phyloP scores from a whole-genome alignment of 2,329 filamentous ascomycete species.

The Rosellinia necatrix region DNA sequence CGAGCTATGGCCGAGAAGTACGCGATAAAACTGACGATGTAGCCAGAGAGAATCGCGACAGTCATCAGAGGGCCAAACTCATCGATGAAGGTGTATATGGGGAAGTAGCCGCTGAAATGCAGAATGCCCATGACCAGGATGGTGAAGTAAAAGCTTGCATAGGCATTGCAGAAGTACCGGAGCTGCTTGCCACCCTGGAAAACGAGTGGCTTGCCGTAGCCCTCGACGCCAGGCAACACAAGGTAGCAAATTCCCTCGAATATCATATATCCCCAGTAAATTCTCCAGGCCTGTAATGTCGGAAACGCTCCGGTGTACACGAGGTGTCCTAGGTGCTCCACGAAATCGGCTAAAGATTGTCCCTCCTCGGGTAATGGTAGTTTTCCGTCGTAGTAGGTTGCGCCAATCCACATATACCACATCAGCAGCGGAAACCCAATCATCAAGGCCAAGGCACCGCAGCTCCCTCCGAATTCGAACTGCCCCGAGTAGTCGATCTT shows the following conservation, averaged over 20 bases:
- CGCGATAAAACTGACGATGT: constrained; percentile 78
- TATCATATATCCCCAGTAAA: constrained; percentile 93
- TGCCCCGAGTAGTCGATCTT: constrained; percentile 67
- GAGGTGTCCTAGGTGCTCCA: constrained; percentile 69
- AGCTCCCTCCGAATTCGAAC: constrained; percentile 85
- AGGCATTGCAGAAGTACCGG: constrained; percentile 91
- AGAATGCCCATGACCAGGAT: constrained; percentile 71
- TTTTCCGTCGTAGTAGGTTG: constrained; percentile 87
- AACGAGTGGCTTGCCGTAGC: constrained; percentile 84
- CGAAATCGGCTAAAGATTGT: constrained; percentile 73
- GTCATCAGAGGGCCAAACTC: constrained; percentile 93
- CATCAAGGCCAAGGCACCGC: constrained; percentile 86
- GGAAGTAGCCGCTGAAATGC: constrained; percentile 84
- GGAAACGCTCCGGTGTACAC: constrained; percentile 87
- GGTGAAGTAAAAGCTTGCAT: constrained; percentile 85
- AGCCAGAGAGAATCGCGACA: constrained; percentile 90
- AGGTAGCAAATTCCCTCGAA: constrained; percentile 85
- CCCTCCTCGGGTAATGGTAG: constrained; percentile 70
- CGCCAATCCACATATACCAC: constrained; percentile 99
- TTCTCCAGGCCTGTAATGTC: constrained; percentile 78
- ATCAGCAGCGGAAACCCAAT: constrained; percentile 89
- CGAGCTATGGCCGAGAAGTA: constrained; percentile 84
- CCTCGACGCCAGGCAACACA: constrained; percentile 82
- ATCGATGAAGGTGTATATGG: constrained; percentile 88
- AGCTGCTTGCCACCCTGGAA: constrained; percentile 85